Base-by-base conservation (phyloP, 2,329 filamentous ascomycete species). In the Stromatinia cepivora region DNA sequence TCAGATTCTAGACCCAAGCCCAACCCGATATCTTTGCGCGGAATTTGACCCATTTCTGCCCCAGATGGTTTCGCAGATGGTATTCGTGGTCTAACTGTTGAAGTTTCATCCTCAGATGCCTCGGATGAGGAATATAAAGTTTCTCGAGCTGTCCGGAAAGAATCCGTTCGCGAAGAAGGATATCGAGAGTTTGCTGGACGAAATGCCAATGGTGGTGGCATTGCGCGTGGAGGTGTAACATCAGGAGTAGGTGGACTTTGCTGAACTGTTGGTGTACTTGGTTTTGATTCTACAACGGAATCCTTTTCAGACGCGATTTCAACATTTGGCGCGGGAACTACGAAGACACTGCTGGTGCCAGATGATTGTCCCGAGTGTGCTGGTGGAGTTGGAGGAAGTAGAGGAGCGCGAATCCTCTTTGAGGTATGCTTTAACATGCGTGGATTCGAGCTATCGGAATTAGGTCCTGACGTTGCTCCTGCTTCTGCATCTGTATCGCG, bases 221-320 rank as follows among this genome's bases (percentile, higher is more conserved):
- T 82, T 50, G 78, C 79, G 61, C 87, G 85, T 48, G 91, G 91
- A 66, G 90, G 91, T 22, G 91, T 93, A 58, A 90, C 86, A 79
- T 93, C 91, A 46, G 91, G 91, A 4, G 91, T 93, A 45, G 90
- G 90, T 22, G 89, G 89, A 74, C 88, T 91, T 75, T 85, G 84
- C 72, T 89, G 87, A 72, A 87, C 86, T 39, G 87, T 84, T 63
- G 89, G 88, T 7, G 89, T 92, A 67, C 82, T 81, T n/a, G 84
- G 85, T 13, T 82, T 75, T 67, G 75, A 76, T 56, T 71, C 54
- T 58, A 70, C 39, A 17, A n/a, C 48, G 13, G 70, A 59, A 65
- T 69, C 72, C 58, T 70, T 70, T 17, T 72, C 45, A 53, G 66
- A 70, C 20, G 71, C 63, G 45, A 69, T 31, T 64, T 76, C 75